Conservation (phyloP, 306 rosid genomes). For the Urtica urens region DNA sequence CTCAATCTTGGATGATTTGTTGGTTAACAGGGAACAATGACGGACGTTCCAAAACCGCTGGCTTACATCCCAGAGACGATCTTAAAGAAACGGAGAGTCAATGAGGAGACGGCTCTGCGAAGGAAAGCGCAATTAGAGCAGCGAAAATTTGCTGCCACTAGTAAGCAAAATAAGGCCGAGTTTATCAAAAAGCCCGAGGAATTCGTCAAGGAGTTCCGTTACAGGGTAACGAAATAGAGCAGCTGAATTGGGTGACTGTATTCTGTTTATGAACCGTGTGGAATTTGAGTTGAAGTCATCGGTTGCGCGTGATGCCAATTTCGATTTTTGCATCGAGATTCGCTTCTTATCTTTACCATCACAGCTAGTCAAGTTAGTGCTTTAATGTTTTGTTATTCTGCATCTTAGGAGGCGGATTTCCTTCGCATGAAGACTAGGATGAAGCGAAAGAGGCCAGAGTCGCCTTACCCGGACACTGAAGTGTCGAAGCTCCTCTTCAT, state of each 20-base stretch:
- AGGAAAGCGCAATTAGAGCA: constrained; percentile 44
- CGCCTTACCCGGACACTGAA: constrained; percentile 11
- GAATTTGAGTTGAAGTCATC: too few species aligned
- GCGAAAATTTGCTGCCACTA: constrained; percentile 25
- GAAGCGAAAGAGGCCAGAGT: constrained; percentile 42
- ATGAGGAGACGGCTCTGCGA: constrained; percentile 36
- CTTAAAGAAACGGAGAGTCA: constrained; percentile 40
- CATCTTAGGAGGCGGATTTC: constrained; percentile 86
- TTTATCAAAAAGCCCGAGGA: constrained; percentile 72
- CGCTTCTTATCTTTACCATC: too few species aligned
- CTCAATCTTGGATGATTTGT: too few species aligned
- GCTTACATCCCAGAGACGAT: constrained; percentile 32
- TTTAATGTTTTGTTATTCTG: too few species aligned
- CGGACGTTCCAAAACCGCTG: constrained; percentile 25
- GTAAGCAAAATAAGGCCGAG: constrained; percentile 29
- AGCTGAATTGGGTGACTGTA: too few species aligned
- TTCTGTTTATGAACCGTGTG: too few species aligned
- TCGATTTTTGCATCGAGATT: too few species aligned
- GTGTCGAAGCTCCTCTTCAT: constrained; percentile 47
- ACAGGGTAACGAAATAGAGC: too few species aligned
- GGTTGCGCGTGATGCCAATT: too few species aligned
- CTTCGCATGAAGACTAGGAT: constrained; percentile 56
- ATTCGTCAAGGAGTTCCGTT: constrained; percentile 54
- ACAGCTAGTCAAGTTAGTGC: too few species aligned
- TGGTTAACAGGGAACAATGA: too few species aligned